These are phyloP conservation scores for Orbilia oligospora DNA, from an alignment of 2,329 filamentous ascomycete species.

Conservation along the genomic window DNA sequence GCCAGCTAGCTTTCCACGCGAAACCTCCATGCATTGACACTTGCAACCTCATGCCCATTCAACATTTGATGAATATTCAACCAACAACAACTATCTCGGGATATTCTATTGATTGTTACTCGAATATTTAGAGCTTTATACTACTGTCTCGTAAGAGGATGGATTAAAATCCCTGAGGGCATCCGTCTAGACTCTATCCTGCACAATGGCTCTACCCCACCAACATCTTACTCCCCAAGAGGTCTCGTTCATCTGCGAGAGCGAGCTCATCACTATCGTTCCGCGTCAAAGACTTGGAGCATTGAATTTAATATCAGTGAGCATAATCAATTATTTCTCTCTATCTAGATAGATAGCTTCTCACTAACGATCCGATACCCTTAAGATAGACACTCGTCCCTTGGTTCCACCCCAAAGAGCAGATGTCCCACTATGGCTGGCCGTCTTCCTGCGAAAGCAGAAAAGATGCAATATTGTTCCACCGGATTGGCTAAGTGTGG, in stretches of 20 bases:
- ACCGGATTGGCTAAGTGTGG: conserved; percentile 86
- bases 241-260: conserved; percentile 94
- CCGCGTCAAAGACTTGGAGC: conserved; percentile 90
- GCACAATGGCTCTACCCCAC: conserved; percentile 47
- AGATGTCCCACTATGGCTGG: conserved; percentile 91
- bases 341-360: not conserved
- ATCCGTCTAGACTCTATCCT: too few relatives aligned
- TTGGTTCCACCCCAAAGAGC: conserved; percentile 86
- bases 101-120: not conserved
- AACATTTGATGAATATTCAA: not conserved
- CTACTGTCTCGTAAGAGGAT: not conserved
- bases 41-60: not conserved
- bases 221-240: conserved; percentile 75
- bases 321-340: conserved; percentile 67
- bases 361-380: not conserved
- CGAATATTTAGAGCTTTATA: not conserved
- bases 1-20: conserved; percentile 20
- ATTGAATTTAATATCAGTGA: conserved; percentile 86
- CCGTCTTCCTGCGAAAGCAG: conserved; percentile 93
- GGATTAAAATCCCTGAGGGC: conserved; percentile 10
- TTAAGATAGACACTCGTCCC: conserved; percentile 80
- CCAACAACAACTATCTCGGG: not conserved
- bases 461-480: conserved; percentile 92
- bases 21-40: conserved; percentile 23
- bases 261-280: conserved; percentile 94